phyloP scores from a whole-genome alignment of 1,284 basidiomycete species.

The Irpex lacteus region DNA sequence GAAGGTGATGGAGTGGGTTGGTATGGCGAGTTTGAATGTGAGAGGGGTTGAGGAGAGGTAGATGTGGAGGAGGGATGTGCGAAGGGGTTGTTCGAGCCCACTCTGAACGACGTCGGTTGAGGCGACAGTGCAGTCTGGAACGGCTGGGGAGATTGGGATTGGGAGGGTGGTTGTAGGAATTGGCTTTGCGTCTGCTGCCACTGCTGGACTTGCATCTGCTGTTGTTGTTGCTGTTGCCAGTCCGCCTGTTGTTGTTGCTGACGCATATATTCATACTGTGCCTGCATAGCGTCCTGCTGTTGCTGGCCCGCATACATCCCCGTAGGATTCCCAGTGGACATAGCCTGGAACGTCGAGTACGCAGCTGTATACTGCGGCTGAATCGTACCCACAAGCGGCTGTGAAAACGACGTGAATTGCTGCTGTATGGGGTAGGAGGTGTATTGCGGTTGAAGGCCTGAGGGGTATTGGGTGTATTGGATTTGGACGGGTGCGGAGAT shows the following conservation, averaged over 20 bases:
- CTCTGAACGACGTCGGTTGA: constrained; percentile 57
- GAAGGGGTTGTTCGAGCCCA: constrained; percentile 93
- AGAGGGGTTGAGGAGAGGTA: background rate
- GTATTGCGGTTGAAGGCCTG: constrained; percentile 40
- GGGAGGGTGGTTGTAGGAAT: constrained; percentile 47
- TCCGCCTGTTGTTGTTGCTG: constrained; percentile 56
- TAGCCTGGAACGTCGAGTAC: constrained; percentile 35
- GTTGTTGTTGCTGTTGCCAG: constrained; percentile 31
- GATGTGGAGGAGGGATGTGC: constrained; percentile 33
- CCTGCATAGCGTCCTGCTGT: constrained; percentile 76
- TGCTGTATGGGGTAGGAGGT: constrained; percentile 52
- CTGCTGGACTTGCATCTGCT: constrained; percentile 39
- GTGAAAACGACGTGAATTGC: background rate
- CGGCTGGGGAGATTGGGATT: constrained; percentile 37
- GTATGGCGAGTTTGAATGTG: background rate
- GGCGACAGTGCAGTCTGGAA: constrained; percentile 30
- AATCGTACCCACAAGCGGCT: constrained; percentile 8
- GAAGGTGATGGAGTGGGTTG: constrained; percentile 20
- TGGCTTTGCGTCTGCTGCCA: constrained; percentile 47
- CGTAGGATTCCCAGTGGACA: constrained; percentile 57
- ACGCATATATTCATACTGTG: constrained; percentile 52
- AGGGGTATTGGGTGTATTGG: constrained; percentile 46
- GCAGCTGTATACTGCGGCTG: constrained; percentile 54
- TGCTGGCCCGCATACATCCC: constrained; percentile 45
- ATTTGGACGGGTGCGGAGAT: constrained; percentile 30